Conservation (phyloP, 2,329 filamentous ascomycete species). For the Colletotrichum simmondsii region DNA sequence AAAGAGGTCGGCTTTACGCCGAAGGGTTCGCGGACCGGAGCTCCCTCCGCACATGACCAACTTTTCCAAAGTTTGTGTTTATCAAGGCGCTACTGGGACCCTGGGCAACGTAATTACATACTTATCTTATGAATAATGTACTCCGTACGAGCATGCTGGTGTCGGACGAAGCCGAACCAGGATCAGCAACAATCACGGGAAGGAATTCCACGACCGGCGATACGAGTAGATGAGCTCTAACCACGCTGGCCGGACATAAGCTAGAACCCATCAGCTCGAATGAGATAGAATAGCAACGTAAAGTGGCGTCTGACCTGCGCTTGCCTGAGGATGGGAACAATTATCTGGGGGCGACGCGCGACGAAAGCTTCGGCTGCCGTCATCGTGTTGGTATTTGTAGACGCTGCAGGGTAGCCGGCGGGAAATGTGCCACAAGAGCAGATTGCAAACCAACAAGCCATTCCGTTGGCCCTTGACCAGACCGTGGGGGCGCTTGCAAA, state of each 20-base stretch:
- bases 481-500: conserved; percentile 36
- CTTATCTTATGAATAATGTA: no score
- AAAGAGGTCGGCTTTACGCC: not conserved
- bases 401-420: conserved; percentile 40
- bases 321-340: not conserved
- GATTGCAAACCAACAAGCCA: conserved; percentile 37
- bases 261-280: not conserved
- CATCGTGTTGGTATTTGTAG: conserved; percentile 36
- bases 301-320: not conserved
- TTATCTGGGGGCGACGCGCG: not conserved
- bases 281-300: not conserved
- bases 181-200: not conserved
- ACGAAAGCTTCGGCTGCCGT: conserved; percentile 29
- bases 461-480: conserved; percentile 38
- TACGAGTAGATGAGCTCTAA: not conserved
- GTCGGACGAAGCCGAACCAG: not conserved
- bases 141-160: not conserved
- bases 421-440: conserved; percentile 41
- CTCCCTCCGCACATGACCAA: not conserved
- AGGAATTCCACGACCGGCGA: not conserved
- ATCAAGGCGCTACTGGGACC: not conserved
- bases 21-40: not conserved
- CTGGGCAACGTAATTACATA: not conserved
- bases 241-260: conserved; percentile 1
- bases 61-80: not conserved